Conservation (phyloP, 78 protist genomes). For the Emiliania huxleyi region DNA sequence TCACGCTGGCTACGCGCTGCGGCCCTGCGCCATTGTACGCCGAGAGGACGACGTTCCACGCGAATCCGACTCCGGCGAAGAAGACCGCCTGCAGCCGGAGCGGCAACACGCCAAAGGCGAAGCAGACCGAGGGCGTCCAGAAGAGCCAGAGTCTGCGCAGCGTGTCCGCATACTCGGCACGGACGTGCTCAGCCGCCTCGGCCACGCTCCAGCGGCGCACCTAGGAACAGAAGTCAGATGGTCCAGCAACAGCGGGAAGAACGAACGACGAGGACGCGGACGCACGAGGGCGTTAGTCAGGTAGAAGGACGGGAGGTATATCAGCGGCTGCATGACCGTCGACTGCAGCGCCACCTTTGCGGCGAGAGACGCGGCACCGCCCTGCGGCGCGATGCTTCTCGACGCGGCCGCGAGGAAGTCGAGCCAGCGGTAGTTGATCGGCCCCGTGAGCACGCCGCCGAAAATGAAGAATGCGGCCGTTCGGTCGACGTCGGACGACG, state of each 20-base stretch:
- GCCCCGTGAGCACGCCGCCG: background rate
- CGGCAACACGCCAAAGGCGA: background rate
- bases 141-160: background rate
- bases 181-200: background rate
- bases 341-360: background rate
- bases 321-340: background rate
- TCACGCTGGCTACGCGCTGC: too few relatives aligned
- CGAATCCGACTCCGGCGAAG: background rate
- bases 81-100: background rate
- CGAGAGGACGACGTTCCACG: background rate
- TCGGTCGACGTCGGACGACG: background rate
- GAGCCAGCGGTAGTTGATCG: background rate
- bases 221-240: too few relatives aligned
- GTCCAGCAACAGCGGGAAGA: too few relatives aligned
- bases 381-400: background rate
- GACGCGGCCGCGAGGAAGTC: background rate
- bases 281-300: background rate
- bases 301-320: background rate
- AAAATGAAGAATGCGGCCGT: background rate
- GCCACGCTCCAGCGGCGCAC: too few relatives aligned
- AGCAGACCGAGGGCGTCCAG: background rate
- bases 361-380: background rate
- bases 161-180: background rate
- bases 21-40: too few relatives aligned
- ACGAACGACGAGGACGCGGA: background rate